Conservation (phyloP, 2,329 filamentous ascomycete species). For the Cercospora nicotianae region DNA sequence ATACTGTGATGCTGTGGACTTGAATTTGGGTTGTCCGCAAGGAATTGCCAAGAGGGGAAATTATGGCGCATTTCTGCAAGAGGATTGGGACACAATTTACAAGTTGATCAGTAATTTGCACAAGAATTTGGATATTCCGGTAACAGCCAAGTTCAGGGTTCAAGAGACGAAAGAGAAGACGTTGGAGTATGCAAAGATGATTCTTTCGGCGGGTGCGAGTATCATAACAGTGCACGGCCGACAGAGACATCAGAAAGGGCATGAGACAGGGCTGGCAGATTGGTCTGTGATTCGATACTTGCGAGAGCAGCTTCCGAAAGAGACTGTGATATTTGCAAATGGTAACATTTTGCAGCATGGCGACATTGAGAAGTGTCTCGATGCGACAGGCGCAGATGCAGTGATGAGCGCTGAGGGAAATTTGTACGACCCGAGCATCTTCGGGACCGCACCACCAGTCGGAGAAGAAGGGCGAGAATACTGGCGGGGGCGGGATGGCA, state of each 20-base stretch:
- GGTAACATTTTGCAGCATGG: constrained; percentile 83
- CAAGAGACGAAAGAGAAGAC: constrained; percentile 84
- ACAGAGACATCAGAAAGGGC: constrained; percentile 87
- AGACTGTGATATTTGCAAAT: constrained; percentile 95
- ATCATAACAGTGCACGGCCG: constrained; percentile 92
- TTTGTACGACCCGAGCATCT: constrained; percentile 86
- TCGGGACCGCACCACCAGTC: constrained; percentile 64
- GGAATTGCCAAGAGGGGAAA: constrained; percentile 88
- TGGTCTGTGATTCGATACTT: constrained; percentile 84
- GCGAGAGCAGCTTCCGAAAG: constrained; percentile 75
- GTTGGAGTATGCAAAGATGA: constrained; percentile 82
- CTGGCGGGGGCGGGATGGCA: constrained; percentile 77
- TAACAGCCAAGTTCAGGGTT: constrained; percentile 93
- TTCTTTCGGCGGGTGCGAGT: constrained; percentile 83
- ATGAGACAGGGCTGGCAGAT: constrained; percentile 89
- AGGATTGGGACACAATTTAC: constrained; percentile 82
- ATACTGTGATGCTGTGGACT: constrained; percentile 90
- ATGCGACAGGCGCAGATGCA: constrained; percentile 82
- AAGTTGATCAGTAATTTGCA: constrained; percentile 83
- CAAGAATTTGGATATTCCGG: constrained; percentile 72
- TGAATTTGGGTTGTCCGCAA: constrained; percentile 95
- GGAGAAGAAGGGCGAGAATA: constrained; percentile 75
- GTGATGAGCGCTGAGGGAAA: constrained; percentile 98
- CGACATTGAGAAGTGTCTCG: constrained; percentile 75
- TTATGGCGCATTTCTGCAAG: constrained; percentile 93